Percentiles rank a stretch among this genome's conserved stretches.
These are phyloP conservation scores for Phytophthora melonis DNA, from an alignment of 352 stramenopile genomes.

Conservation along the genomic window DNA sequence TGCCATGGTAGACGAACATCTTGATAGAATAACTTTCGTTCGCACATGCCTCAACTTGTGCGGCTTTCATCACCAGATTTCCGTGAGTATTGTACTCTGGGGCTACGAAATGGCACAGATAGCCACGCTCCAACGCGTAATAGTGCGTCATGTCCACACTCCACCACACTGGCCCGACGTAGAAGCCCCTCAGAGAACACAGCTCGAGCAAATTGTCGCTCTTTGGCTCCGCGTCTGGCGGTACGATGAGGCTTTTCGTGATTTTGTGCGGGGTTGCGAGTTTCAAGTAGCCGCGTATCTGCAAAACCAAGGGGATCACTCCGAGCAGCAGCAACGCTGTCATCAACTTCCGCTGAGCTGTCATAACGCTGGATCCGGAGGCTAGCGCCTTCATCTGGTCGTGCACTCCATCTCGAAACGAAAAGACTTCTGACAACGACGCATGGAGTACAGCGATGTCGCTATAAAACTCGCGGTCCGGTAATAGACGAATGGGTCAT, in stretches of 20 bases:
- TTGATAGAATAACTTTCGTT: slow-evolving; percentile 9
- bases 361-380: too few species aligned
- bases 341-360: not conserved
- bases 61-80: not conserved
- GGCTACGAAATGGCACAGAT: slow-evolving; percentile 5
- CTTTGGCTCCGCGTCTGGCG: not conserved
- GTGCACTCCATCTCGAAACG: too few species aligned
- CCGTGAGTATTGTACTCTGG: slow-evolving; percentile 18
- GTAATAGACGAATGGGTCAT: too few species aligned
- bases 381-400: too few species aligned
- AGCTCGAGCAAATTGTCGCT: not conserved
- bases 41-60: not conserved
- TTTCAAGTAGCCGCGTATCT: not conserved
- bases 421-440: too few species aligned
- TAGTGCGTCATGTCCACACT: slow-evolving; percentile 3
- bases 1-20: slow-evolving; percentile 16
- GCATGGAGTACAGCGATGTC: too few species aligned
- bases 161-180: not conserved
- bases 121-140: not conserved
- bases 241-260: not conserved
- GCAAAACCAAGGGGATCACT: slow-evolving; percentile 1
- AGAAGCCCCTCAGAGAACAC: not conserved
- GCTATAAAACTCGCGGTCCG: too few species aligned
- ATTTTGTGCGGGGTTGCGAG: slow-evolving; percentile 6
- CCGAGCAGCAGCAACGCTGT: not conserved